Base-by-base conservation (phyloP, 2,329 filamentous ascomycete genomes). In the Stemphylium beticola region DNA sequence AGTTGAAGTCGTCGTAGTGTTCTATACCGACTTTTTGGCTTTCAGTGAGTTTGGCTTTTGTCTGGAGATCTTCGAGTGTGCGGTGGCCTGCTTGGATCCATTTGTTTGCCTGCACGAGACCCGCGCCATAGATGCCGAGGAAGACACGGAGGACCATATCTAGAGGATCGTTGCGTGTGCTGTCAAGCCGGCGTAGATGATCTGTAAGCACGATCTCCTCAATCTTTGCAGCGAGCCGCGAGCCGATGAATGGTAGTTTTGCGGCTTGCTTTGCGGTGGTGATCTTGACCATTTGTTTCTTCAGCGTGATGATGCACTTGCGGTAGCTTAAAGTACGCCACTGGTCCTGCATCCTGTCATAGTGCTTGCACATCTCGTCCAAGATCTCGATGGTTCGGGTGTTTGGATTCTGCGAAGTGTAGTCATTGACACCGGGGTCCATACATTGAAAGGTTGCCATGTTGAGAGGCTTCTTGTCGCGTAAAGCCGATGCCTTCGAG, bases 181-280 rank as follows among this genome's bases (percentile, higher is more conserved):
- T 85, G 31, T 96, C 89, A 0, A 97, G 81, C 33, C 88, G 83
- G 37, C 83, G 83, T 0, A 97, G 82, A 22, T 82, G 81, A 65
- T 91, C 84, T 0, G 91, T 96, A 34, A 82, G 81, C 2, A 86
- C 90, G 38, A 97, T 96, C 70, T 97, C 93, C 66, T 95, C 91
- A 59, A 98, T 95, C 73, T 96, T 96, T 22, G 84, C 80, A 0
- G 92, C 92, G 1, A 97, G 78, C 1, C 90, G 83, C 10, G 80
- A 66, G 7, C 93, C 93, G 32, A 97, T 86, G 53, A 82, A 83
- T 0, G 86, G 85, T 1, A 97, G 80, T 2, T 76, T 73, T 10
- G 82, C 77, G 0, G 93, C 93, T 72, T 96, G 83, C 43, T 86
- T 82, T 53, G 84, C 86, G 0, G 88, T 93, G 4, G 75, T 79